A percentile compares a stretch with the other conserved stretches of the same genome.
These are phyloP conservation scores for Suillus americanus DNA, from an alignment of 768 basidiomycete species.

Conservation along the genomic window DNA sequence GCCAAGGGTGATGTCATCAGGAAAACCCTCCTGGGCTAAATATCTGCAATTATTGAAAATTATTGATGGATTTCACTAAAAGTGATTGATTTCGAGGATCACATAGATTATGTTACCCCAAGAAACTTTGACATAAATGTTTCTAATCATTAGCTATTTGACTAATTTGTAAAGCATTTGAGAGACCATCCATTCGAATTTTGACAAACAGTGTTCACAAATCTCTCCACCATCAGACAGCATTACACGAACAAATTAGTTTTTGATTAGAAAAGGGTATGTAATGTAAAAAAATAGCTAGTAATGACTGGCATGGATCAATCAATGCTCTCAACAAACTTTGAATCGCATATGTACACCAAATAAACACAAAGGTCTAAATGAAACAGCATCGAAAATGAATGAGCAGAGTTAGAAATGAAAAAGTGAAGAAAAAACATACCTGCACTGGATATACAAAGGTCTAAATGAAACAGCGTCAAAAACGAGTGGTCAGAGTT, in stretches of 20 bases:
- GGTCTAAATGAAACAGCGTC: too few species aligned
- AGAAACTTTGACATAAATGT: background rate
- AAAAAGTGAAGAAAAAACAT: too few species aligned
- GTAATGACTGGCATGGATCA: background rate
- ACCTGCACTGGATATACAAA: too few species aligned
- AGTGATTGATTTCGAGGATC: background rate
- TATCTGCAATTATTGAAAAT: background rate
- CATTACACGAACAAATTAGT: background rate
- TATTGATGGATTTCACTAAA: background rate
- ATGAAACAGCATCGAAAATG: too few species aligned
- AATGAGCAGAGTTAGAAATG: too few species aligned
- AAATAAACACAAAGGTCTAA: too few species aligned
- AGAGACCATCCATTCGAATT: background rate
- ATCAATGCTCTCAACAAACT: background rate
- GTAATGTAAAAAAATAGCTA: background rate
- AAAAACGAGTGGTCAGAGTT: too few species aligned
- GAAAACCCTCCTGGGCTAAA: background rate
- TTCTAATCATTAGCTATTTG: background rate
- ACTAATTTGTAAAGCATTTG: background rate
- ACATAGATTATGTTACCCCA: background rate
- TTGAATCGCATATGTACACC: background rate
- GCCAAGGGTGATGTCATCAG: background rate
- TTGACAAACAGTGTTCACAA: background rate
- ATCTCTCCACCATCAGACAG: background rate
- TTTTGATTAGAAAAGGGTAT: conserved; percentile 1